Evolutionary conservation across 441 rosid genomes (phyloP), one percentile per base, ranked within the genome.

Genomic region (Arabidopsis lyrata): DNA sequence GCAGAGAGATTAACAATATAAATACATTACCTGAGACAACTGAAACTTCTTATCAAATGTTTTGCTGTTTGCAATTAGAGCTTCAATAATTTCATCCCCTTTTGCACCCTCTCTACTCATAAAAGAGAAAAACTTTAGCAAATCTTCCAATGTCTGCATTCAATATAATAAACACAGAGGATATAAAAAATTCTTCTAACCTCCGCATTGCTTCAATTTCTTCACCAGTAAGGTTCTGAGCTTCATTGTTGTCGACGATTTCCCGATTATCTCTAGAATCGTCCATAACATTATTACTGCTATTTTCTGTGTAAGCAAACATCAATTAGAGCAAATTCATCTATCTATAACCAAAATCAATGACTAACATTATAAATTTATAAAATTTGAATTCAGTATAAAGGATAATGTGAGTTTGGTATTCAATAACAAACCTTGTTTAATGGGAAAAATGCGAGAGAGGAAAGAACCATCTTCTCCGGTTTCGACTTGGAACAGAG

Each of bases 31-130:
- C 85, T 95, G 97, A 8, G 99, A 92, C 73, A 92, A 88, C 39
- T 75, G 69, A 16, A 89, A 86, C 83, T 92, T 95, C 87, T 89
- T 92, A 49, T 89, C 96, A 78, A 87, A 95, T 18, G 99, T 92
- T 55, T 96, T 83, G 78, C 96, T 92, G 32, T 90, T 95, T 56
- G 97, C 87, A 78, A 95, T 92, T 29, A 95, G 88, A 59, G 99
- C 99, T 81, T 86, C 97, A 53, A 95, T 85, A 49, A 95, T 95
- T 42, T 88, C 90, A 67, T 86, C 86, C 0, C 96, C 97, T 63
- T 88, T 87, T 3, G 93, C 93, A 72, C 99, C 99, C 70, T 90
- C 86, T 70, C 97, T 95, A 87, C 76, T 76, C 59, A 76, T 66
- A 22, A 59, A 66, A 18, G 29, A 31, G 2, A 20, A 45, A 79